A percentile compares a stretch with the other conserved stretches of the same genome.
Conservation (phyloP, 192 early-diverging fungal species). For the Entomortierella chlamydospora region DNA sequence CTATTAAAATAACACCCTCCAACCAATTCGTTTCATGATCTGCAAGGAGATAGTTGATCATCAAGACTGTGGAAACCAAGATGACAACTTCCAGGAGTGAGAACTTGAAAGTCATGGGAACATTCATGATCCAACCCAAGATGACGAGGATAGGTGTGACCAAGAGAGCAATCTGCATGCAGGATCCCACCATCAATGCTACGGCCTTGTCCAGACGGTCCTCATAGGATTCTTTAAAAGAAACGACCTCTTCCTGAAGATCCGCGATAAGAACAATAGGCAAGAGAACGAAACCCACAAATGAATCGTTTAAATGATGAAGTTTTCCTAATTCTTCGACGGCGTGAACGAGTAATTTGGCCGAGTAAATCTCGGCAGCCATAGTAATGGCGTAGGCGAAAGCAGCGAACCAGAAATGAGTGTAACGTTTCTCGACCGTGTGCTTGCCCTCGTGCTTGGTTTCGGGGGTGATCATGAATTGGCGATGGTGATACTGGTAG, state of each 20-base stretch:
- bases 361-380: conserved; percentile 76
- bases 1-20: conserved; percentile 88
- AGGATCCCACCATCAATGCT: conserved; percentile 21
- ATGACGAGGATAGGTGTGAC: conserved; percentile 78
- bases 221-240: conserved; percentile 60
- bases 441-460: conserved; percentile 81
- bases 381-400: conserved; percentile 66
- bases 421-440: conserved; percentile 73
- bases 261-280: conserved; percentile 79
- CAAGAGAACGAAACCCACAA: conserved; percentile 93
- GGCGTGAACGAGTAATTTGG: conserved; percentile 82
- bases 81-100: conserved; percentile 82
- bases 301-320: conserved; percentile 82
- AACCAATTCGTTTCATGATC: conserved; percentile 95
- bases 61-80: conserved; percentile 79
- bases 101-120: conserved; percentile 88
- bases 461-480: conserved; percentile 69
- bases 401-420: conserved; percentile 55
- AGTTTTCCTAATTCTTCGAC: conserved; percentile 78
- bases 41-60: conserved; percentile 81
- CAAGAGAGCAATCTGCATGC: conserved; percentile 85
- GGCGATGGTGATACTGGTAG: conserved; percentile 26
- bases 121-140: conserved; percentile 84
- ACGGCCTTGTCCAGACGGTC: conserved; percentile 11
- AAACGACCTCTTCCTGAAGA: conserved; percentile 58